A percentile compares a stretch with the other conserved stretches of the same genome.
phyloP scores from a whole-genome alignment of 2,329 filamentous ascomycete species.

The Thielaviopsis musarum region DNA sequence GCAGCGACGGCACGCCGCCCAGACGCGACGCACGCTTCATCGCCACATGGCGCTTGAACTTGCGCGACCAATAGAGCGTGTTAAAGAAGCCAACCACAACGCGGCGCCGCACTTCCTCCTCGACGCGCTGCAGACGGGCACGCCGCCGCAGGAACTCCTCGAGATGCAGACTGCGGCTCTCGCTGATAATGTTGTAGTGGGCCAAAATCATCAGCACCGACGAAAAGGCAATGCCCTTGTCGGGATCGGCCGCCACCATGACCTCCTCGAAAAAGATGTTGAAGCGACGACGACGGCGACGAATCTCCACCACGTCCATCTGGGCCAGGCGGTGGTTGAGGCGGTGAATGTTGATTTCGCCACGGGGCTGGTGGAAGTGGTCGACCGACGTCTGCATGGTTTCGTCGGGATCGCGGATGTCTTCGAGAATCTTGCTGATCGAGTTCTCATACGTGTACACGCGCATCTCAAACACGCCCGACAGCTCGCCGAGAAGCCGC shows the following conservation, averaged over 20 bases:
- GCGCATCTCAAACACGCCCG: slow-evolving; percentile 91
- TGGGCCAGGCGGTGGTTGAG: slow-evolving; percentile 55
- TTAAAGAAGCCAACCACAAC: slow-evolving; percentile 92
- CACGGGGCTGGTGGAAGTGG: slow-evolving; percentile 32
- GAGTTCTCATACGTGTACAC: slow-evolving; percentile 88
- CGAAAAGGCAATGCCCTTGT: slow-evolving; percentile 80
- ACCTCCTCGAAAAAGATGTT: slow-evolving; percentile 97
- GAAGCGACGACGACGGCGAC: slow-evolving; percentile 58
- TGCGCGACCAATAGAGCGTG: slow-evolving; percentile 73
- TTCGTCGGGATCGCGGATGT: slow-evolving; percentile 47
- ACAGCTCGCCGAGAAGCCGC: slow-evolving; percentile 74
- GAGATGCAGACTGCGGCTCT: slow-evolving; percentile 86
- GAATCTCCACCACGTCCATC: slow-evolving; percentile 62
- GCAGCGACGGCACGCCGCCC: slow-evolving; percentile 62
- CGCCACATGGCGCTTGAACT: slow-evolving; percentile 61
- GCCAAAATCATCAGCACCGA: slow-evolving; percentile 87
- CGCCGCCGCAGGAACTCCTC: slow-evolving; percentile 89
- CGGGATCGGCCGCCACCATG: slow-evolving; percentile 78
- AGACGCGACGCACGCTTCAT: slow-evolving; percentile 59
- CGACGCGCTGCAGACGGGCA: slow-evolving; percentile 78
- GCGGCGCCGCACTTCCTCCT: slow-evolving; percentile 82
- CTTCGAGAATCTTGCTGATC: slow-evolving; percentile 70
- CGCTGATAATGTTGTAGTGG: slow-evolving; percentile 96
- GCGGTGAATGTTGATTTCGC: slow-evolving; percentile 54
- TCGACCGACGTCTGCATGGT: slow-evolving; percentile 34